Evolutionary conservation across 1,139 yeast species (phyloP).

Genomic region (Nakaseomyces glabratus): DNA sequence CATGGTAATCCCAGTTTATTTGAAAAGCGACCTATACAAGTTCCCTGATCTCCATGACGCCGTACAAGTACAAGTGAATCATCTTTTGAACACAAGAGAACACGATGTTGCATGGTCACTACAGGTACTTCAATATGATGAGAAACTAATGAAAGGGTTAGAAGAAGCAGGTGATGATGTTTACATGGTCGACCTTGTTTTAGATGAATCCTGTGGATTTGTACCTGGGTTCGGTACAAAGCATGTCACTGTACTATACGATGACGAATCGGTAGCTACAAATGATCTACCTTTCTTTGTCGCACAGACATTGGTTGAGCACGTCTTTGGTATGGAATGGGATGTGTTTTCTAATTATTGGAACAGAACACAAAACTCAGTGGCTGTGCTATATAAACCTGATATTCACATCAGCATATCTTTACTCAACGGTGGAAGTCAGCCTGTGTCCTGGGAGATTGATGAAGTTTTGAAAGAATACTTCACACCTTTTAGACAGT

Average conservation of each 20-base stretch:
- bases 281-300: constrained; percentile 56
- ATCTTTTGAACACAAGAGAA: constrained; percentile 16
- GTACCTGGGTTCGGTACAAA: constrained; percentile 30
- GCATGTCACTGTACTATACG: constrained; percentile 41
- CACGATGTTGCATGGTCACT: constrained; percentile 27
- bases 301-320: constrained; percentile 49
- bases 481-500: constrained; percentile 40
- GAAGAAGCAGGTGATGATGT: constrained; percentile 14
- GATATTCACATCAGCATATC: constrained; percentile 62
- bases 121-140: constrained; percentile 23
- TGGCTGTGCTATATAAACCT: constrained; percentile 50
- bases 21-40: constrained; percentile 33
- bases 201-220: constrained; percentile 23
- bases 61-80: constrained; percentile 34
- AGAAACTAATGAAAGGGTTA: constrained; percentile 10
- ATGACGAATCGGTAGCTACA: constrained; percentile 40
- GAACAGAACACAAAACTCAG: constrained; percentile 16
- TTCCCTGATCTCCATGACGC: constrained; percentile 41
- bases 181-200: constrained; percentile 23
- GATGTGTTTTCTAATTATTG: constrained; percentile 12
- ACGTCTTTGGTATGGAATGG: constrained; percentile 45
- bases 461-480: constrained; percentile 35
- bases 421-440: constrained; percentile 46
- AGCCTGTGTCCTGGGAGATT: constrained; percentile 52
- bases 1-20: constrained; percentile 41